Conservation (phyloP, 2,329 filamentous ascomycete species). For the Venturia asperata region DNA sequence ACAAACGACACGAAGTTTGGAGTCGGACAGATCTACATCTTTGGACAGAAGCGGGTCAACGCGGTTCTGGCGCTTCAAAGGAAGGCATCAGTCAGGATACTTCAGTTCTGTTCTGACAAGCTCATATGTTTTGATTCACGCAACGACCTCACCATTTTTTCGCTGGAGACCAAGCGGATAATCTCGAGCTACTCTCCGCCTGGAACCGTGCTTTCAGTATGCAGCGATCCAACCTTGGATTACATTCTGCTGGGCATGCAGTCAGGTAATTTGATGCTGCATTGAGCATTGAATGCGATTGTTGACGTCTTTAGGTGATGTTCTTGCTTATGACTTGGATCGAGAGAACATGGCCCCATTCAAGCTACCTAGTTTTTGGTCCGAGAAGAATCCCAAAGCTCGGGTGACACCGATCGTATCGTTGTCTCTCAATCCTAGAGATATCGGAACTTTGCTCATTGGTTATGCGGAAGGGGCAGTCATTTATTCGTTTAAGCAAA, state of each 20-base stretch:
- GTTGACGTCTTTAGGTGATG: conserved; percentile 50
- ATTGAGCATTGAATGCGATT: background rate
- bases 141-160: conserved; percentile 79
- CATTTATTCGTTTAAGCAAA: conserved; percentile 92
- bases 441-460: conserved; percentile 84
- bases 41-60: conserved; percentile 74
- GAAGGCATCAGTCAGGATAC: conserved; percentile 63
- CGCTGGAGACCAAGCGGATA: conserved; percentile 62
- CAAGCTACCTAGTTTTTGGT: conserved; percentile 82
- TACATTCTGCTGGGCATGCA: conserved; percentile 83
- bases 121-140: conserved; percentile 77
- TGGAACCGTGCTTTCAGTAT: conserved; percentile 64
- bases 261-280: conserved; percentile 43
- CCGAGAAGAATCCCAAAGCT: conserved; percentile 60
- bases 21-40: conserved; percentile 79
- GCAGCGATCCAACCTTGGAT: conserved; percentile 84
- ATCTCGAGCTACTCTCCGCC: conserved; percentile 67
- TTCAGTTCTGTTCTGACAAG: conserved; percentile 82
- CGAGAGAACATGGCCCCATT: conserved; percentile 69
- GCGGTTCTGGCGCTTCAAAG: conserved; percentile 65
- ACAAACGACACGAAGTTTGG: conserved; percentile 84
- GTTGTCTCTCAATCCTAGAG: conserved; percentile 78
- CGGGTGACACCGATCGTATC: conserved; percentile 62
- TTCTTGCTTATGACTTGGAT: conserved; percentile 90
- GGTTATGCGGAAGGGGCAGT: conserved; percentile 86